These are phyloP conservation scores for Aspergillus brunneoviolaceus DNA, from an alignment of 2,329 filamentous ascomycete species.

Conservation along the genomic window DNA sequence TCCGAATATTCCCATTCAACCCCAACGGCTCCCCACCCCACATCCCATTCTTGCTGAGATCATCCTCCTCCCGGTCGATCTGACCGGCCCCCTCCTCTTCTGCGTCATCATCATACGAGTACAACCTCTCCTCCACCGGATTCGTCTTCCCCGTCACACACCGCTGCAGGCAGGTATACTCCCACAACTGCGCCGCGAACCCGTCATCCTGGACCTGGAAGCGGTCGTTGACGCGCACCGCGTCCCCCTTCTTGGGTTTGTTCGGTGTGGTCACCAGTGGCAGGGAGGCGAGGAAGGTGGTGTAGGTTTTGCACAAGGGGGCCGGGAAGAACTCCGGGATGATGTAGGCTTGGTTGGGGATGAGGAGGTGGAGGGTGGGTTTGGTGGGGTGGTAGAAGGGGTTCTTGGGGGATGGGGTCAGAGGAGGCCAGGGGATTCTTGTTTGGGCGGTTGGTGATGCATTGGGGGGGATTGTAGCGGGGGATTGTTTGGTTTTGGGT, in stretches of 20 bases:
- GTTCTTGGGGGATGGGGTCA: constrained; percentile 60
- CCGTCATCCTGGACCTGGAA: constrained; percentile 74
- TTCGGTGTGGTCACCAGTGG: constrained; percentile 75
- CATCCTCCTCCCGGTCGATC: constrained; percentile 25
- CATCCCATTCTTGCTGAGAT: constrained; percentile 27
- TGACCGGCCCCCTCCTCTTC: constrained; percentile 17
- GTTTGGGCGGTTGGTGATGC: constrained; percentile 9
- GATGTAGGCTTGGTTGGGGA: constrained; percentile 69
- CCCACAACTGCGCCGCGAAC: constrained; percentile 77
- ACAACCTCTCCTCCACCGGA: background rate
- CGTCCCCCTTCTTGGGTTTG: constrained; percentile 75
- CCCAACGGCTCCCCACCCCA: constrained; percentile 86
- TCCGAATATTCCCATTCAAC: constrained; percentile 81
- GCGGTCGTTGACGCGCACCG: constrained; percentile 83
- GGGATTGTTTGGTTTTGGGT: constrained; percentile 14
- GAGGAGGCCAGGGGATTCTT: constrained; percentile 64
- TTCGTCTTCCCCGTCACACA: constrained; percentile 44
- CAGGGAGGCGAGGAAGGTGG: constrained; percentile 68
- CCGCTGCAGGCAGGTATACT: constrained; percentile 69
- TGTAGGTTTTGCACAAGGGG: constrained; percentile 72
- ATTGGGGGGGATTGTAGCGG: constrained; percentile 7
- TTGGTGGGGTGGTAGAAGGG: constrained; percentile 60
- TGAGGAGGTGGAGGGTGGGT: constrained; percentile 52
- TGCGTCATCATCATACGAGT: constrained; percentile 21
- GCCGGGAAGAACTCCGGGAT: constrained; percentile 73